Evolutionary conservation across 2,329 filamentous ascomycete genomes (phyloP), one percentile per base, ranked within the genome.

Genomic region (Talaromyces piceae): DNA sequence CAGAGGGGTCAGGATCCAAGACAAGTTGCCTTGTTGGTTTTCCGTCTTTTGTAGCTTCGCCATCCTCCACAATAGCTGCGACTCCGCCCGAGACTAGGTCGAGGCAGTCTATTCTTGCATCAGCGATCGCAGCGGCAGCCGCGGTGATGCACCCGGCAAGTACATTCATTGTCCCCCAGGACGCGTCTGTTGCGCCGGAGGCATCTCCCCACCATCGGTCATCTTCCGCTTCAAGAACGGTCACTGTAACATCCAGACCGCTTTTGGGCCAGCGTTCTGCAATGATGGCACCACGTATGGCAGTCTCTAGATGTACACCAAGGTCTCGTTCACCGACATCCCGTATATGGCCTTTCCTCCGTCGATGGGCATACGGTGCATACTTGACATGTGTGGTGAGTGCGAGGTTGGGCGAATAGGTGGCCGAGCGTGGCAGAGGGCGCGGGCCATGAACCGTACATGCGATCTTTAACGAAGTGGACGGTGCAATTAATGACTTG

Each of bases 231-330:
- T 98, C 93, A 16, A 98, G 76, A 45, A 98, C 83, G 0, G 90
- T 96, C 45, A 98, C 83, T 16, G 95, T 85, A 37, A 98, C 84
- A 66, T 98, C 93, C n/a, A 95, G 84, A 41, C 89, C 91, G 67
- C 89, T 95, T 76, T 98, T 98, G n/a, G 93, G 93, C 88, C 91
- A 98, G 52, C 91, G 79, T 66, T 96, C 91, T 12, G 89, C 90
- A 63, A 97, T 91, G 47, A 97, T 83, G 6, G 89, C 87, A 1
- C 91, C 91, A 28, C 90, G 81, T 47, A 98, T 76, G 23, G 93
- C 91, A 13, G 89, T 91, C 69, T 97, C 91, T 3, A 98, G 75
- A 66, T 97, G 91, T 9, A 91, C 86, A 11, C 88, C 88, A 2
- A 98, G 77, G 65, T 98, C 93, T 47, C 91, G 81, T 72, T 98